Percentiles rank a stretch among this genome's conserved stretches.
These are phyloP conservation scores for Aspergillus taichungensis DNA, from an alignment of 495 filamentous ascomycete genomes.

Conservation along the genomic window DNA sequence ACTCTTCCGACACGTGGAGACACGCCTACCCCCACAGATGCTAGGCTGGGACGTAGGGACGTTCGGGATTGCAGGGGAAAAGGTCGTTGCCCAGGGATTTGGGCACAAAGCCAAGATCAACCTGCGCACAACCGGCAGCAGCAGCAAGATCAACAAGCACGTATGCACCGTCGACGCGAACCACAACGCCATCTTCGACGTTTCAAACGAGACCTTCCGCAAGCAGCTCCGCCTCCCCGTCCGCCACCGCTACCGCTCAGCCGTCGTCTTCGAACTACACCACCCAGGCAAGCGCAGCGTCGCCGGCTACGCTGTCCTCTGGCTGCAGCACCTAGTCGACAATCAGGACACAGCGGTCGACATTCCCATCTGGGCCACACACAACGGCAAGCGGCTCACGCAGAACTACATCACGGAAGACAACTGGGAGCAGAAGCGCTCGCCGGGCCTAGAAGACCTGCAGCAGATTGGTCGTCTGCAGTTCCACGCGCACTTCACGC, in stretches of 20 bases:
- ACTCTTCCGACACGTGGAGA: constrained; percentile 78
- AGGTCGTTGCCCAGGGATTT: constrained; percentile 52
- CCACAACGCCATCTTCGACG: constrained; percentile 54
- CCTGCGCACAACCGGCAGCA: constrained; percentile 77
- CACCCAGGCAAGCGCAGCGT: constrained; percentile 54
- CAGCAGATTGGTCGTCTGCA: constrained; percentile 71
- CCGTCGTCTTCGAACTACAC: constrained; percentile 82
- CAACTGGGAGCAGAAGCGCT: constrained; percentile 48
- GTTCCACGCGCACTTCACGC: constrained; percentile 74
- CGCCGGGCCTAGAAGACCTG: constrained; percentile 61
- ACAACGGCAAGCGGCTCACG: constrained; percentile 59
- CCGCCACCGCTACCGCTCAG: constrained; percentile 78
- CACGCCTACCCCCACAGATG: constrained; percentile 68
- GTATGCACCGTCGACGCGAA: constrained; percentile 52
- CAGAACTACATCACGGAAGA: constrained; percentile 85
- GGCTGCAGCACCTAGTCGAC: constrained; percentile 79
- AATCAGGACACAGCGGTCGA: constrained; percentile 66
- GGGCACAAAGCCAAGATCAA: constrained; percentile 54
- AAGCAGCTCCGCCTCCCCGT: constrained; percentile 69
- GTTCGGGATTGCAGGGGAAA: constrained; percentile 71
- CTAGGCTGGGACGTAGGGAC: constrained; percentile 92
- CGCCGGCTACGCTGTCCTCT: constrained; percentile 69
- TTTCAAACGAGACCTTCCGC: constrained; percentile 46
- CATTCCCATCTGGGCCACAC: constrained; percentile 79
- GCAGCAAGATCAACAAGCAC: constrained; percentile 53